Conservation (phyloP, 2,329 filamentous ascomycete species). For the Fusarium proliferatum region DNA sequence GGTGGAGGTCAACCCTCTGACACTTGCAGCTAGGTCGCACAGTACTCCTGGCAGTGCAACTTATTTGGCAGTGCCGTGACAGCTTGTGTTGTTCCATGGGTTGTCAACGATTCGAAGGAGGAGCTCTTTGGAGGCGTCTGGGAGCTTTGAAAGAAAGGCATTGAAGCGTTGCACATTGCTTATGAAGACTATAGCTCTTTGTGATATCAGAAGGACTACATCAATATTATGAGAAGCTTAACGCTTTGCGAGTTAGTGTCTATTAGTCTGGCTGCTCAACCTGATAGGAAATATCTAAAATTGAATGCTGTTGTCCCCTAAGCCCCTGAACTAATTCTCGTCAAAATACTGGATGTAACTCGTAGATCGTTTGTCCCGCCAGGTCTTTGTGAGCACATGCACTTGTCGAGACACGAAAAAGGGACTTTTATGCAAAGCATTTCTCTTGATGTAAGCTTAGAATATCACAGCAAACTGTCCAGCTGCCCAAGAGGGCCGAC, state of each 20-base stretch:
- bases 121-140: no score
- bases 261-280: rapidly evolving
- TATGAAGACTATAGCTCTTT: not conserved
- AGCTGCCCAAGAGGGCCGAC: not conserved
- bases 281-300: not conserved
- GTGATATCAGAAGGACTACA: rapidly evolving
- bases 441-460: rapidly evolving
- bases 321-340: no score
- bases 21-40: not conserved
- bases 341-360: no score
- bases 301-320: not conserved
- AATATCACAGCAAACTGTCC: no score
- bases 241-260: rapidly evolving
- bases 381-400: rapidly evolving
- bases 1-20: not conserved
- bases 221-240: rapidly evolving
- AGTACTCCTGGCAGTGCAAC: not conserved
- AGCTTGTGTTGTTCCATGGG: rapidly evolving
- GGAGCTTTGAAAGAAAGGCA: not conserved
- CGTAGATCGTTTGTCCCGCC: rapidly evolving
- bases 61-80: not conserved
- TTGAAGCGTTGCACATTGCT: not conserved
- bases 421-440: rapidly evolving
- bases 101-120: rapidly evolving
- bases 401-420: rapidly evolving